Evolutionary conservation across 208 protist genomes (phyloP), one percentile per base, ranked within the genome.

Genomic region (Entamoeba dispar): DNA sequence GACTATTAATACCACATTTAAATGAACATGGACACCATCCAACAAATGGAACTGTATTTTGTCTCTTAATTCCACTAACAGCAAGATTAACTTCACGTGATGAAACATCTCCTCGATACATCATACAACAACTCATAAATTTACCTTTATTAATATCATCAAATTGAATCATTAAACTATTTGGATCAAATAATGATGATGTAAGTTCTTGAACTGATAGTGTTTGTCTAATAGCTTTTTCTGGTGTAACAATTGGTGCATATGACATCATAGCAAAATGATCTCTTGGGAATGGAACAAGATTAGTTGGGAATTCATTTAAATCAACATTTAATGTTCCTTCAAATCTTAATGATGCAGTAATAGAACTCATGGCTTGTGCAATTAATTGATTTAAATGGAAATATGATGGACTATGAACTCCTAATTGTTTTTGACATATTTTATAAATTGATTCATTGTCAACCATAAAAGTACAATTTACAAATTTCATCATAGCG

Each of bases 1-100:
- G 96, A 95, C 98, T 98, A 97, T 99, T 99, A 96, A 99, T 98
- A 95, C 98, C 98, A 95, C 97, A 95, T 94, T 97, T 96, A 95
- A 96, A 97, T 91, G 95, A 95, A 50, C 95, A 96, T 47, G 96
- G 96, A 92, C 95, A 96, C 95, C 95, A 96, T 93, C 96, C 96
- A 57, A 96, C 96, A 91, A 96, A 96, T 94, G 96, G 96, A 77
- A 96, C 96, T 91, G 95, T 96, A 38, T 95, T 92, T 95, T 96
- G 96, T 77, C 95, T 96, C 95, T 96, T 96, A 92, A 96, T 96
- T 93, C 94, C 95, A 38, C 94, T 95, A 52, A 96, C 94, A 51
- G 96, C 94, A 8, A 95, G 94, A 94, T 95, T 96, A 91, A 96
- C 96, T 61, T 96, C 96, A 95, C 96, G 96, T 43, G 96, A 95